These are phyloP conservation scores for Colletotrichum caudatum DNA, from an alignment of 2,329 filamentous ascomycete genomes.

Conservation along the genomic window DNA sequence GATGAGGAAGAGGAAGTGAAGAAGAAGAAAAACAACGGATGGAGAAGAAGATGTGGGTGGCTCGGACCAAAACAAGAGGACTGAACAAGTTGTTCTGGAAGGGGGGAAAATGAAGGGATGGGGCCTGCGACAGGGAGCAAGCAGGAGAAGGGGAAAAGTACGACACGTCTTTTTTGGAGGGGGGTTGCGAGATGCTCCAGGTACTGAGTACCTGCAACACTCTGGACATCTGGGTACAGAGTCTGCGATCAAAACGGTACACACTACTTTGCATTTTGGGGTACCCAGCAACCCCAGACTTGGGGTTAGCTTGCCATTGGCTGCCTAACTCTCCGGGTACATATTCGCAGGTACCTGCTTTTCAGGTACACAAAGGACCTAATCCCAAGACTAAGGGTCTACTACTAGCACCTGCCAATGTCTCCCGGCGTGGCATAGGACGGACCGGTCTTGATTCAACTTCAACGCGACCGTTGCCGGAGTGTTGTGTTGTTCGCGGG, in stretches of 20 bases:
- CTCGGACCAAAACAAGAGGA: constrained; percentile 39
- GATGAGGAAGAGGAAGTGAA: constrained; percentile 23
- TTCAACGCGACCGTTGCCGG: background rate
- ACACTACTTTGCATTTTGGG: constrained; percentile 6
- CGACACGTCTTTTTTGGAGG: constrained; percentile 34
- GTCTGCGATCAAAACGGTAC: background rate
- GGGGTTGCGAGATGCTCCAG: background rate
- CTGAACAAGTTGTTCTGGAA: constrained; percentile 40
- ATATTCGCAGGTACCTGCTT: no score
- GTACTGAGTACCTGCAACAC: constrained; percentile 1
- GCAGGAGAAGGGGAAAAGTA: constrained; percentile 35
- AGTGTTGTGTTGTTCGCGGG: background rate
- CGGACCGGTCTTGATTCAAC: background rate
- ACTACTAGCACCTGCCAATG: constrained; percentile 3
- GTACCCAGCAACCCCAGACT: constrained; percentile 25
- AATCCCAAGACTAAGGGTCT: constrained; percentile 11
- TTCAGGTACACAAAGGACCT: constrained; percentile 7
- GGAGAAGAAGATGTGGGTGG: constrained; percentile 39
- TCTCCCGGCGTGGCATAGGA: constrained; percentile 16
- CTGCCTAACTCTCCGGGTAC: constrained; percentile 4
- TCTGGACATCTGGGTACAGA: fast-evolving
- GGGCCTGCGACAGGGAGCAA: constrained; percentile 38
- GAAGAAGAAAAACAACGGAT: constrained; percentile 35
- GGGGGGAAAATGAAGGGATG: constrained; percentile 42
- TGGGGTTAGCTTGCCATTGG: constrained; percentile 18